phyloP scores from a whole-genome alignment of 139 green algal genomes.

The Tetraselmis chui region DNA sequence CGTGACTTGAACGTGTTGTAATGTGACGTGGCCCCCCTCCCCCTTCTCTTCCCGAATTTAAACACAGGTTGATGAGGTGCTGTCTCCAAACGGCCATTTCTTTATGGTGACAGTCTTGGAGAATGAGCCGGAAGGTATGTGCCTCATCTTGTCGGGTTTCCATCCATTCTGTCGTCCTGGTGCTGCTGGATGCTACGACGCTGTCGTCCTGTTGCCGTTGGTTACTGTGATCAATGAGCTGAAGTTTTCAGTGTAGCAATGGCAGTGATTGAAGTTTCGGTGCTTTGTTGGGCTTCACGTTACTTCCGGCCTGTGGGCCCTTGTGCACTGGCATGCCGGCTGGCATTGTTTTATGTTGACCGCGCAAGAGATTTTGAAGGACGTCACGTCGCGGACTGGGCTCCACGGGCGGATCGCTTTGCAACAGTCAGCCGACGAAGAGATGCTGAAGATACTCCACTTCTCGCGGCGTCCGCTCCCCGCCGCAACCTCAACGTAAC shows the following conservation, averaged over 20 bases:
- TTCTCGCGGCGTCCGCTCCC: not conserved
- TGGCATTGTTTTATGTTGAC: too few relatives aligned
- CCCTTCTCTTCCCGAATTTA: too few relatives aligned
- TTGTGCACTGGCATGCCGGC: too few relatives aligned
- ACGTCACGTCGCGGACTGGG: not conserved
- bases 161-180: too few relatives aligned
- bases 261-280: too few relatives aligned
- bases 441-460: not conserved
- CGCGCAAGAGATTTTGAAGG: not conserved
- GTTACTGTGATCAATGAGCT: too few relatives aligned
- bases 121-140: slow-evolving; percentile 60
- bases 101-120: slow-evolving; percentile 72
- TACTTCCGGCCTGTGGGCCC: too few relatives aligned
- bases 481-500: not conserved
- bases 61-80: slow-evolving; percentile 44
- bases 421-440: not conserved
- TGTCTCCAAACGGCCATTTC: slow-evolving; percentile 43
- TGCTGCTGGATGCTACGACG: too few relatives aligned
- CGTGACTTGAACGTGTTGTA: not conserved
- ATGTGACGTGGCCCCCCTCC: not conserved
- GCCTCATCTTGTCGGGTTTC: too few relatives aligned
- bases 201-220: too few relatives aligned
- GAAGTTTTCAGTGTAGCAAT: too few relatives aligned
- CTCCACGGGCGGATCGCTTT: not conserved
- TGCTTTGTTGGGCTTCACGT: too few relatives aligned